Evolutionary conservation across 176 grass and related monocot genomes (phyloP).

Genomic region (Juncus effusus): DNA sequence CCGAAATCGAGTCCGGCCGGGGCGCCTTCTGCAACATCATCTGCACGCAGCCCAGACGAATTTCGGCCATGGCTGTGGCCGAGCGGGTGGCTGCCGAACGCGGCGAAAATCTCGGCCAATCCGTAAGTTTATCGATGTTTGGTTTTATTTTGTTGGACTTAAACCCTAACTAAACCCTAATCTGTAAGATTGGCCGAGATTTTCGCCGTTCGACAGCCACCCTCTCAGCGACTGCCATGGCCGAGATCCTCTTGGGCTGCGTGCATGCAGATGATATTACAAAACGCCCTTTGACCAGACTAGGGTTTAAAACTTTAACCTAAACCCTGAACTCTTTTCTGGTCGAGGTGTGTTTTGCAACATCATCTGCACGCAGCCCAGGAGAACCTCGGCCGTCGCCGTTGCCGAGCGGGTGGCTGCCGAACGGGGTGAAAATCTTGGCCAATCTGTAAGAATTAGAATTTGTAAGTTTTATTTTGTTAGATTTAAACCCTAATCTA

Average conservation of each 20-base stretch:
- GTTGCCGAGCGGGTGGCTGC: slow-evolving; percentile 81
- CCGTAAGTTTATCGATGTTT: slow-evolving; percentile 22
- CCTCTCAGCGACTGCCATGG: slow-evolving; percentile 83
- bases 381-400: slow-evolving; percentile 85
- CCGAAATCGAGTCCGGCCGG: slow-evolving; percentile 34
- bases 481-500: background rate
- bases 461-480: slow-evolving; percentile 20
- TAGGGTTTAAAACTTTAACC: too few species aligned
- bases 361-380: slow-evolving; percentile 78
- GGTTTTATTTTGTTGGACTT: background rate
- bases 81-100: slow-evolving; percentile 82
- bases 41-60: slow-evolving; percentile 75
- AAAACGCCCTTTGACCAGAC: slow-evolving; percentile 55
- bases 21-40: slow-evolving; percentile 89
- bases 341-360: slow-evolving; percentile 79
- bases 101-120: slow-evolving; percentile 83
- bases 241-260: slow-evolving; percentile 80
- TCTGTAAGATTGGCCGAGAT: slow-evolving; percentile 30
- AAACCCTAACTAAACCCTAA: slow-evolving; percentile 8
- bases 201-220: slow-evolving; percentile 79
- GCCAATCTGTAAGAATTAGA: slow-evolving; percentile 44
- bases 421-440: slow-evolving; percentile 75
- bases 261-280: slow-evolving; percentile 88
- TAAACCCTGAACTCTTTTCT: slow-evolving; percentile 10
- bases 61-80: slow-evolving; percentile 86